Evolutionary conservation across 2,329 filamentous ascomycete genomes (phyloP).

Genomic region (Seiridium unicorne): DNA sequence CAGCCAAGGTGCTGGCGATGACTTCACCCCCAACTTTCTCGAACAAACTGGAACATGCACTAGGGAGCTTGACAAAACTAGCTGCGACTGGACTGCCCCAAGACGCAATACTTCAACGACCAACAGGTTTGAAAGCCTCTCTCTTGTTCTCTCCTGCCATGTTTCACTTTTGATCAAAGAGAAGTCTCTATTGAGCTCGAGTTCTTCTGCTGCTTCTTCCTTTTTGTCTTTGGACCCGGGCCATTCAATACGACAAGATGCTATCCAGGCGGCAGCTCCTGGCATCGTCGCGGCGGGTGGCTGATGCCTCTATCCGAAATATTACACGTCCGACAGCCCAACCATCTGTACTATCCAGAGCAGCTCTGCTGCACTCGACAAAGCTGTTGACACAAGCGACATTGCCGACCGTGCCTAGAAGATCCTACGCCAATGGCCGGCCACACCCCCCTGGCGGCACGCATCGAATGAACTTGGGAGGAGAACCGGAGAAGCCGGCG

Average conservation of each 20-base stretch:
- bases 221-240: not conserved
- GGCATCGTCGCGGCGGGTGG: slow-evolving; percentile 31
- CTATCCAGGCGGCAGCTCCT: slow-evolving; percentile 37
- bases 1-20: not conserved
- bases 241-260: slow-evolving; percentile 25
- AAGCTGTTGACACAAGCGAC: slow-evolving; percentile 14
- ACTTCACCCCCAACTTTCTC: slow-evolving; percentile 10
- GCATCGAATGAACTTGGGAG: slow-evolving; percentile 87
- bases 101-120: not conserved
- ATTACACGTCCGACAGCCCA: slow-evolving; percentile 18
- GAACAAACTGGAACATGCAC: slow-evolving; percentile 10
- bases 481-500: slow-evolving; percentile 74
- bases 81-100: not conserved
- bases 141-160: not conserved
- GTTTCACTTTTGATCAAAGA: not conserved
- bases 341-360: slow-evolving; percentile 20
- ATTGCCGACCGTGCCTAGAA: slow-evolving; percentile 23
- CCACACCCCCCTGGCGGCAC: slow-evolving; percentile 90
- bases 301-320: slow-evolving; percentile 22
- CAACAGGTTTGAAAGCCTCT: not conserved
- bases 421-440: slow-evolving; percentile 66
- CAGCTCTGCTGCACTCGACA: slow-evolving; percentile 18
- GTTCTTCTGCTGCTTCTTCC: not conserved
- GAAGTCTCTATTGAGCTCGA: not conserved
- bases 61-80: not conserved